Conservation (phyloP, 345 rosid species). For the Leavenworthia alabamica region DNA sequence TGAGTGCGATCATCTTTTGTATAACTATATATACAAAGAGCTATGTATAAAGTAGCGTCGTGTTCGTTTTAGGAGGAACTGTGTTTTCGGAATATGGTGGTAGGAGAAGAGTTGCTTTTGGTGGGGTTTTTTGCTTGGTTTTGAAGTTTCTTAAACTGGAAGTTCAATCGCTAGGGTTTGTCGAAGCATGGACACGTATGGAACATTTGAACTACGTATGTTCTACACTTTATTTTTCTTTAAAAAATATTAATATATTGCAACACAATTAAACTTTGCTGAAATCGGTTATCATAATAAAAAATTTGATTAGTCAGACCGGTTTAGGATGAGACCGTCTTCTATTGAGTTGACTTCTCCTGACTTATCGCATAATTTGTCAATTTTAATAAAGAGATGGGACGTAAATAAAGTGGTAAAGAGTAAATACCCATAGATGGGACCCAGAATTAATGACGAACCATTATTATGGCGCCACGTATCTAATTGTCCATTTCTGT, state of each 20-base stretch:
- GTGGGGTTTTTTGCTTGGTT: constrained; percentile 32
- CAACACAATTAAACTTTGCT: not conserved
- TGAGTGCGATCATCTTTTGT: not conserved
- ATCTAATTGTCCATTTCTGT: not conserved
- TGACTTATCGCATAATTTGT: not conserved
- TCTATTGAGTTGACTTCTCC: not conserved
- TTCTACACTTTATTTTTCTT: not conserved
- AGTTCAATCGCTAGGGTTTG: constrained; percentile 29
- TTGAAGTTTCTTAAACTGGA: constrained; percentile 45
- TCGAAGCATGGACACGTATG: not conserved
- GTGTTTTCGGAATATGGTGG: constrained; percentile 40
- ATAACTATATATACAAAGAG: not conserved
- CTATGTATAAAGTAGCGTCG: not conserved
- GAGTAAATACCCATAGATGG: not conserved
- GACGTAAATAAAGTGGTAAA: not conserved
- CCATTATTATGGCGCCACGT: constrained; percentile 15
- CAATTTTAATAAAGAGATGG: not conserved
- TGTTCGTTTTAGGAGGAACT: constrained; percentile 42
- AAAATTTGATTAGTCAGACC: not conserved
- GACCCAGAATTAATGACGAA: constrained; percentile 4
- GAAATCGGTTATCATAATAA: no score
- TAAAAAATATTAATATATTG: not conserved
- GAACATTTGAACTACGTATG: not conserved
- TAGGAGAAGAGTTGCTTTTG: constrained; percentile 19
- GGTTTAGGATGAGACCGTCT: constrained; percentile 4